Conservation (phyloP, 108 stramenopile species). For the Fragilariopsis cylindrus region DNA sequence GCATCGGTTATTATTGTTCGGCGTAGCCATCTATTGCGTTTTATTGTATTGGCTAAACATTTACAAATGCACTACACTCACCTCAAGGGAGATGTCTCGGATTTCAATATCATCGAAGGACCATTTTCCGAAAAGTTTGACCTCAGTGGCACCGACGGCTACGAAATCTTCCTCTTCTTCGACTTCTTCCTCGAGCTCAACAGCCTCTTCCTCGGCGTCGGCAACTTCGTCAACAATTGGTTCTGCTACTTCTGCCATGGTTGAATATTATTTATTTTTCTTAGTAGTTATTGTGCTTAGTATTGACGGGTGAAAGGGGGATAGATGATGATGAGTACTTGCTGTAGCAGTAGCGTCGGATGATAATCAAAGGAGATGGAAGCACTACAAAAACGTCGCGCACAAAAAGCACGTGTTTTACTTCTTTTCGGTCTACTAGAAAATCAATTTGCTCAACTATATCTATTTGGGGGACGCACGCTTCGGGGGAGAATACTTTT, state of each 20-base stretch:
- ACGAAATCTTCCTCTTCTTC: slow-evolving; percentile 83
- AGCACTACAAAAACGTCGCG: not conserved
- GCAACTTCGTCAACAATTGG: slow-evolving; percentile 41
- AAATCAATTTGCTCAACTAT: not conserved
- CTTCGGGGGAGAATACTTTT: no score
- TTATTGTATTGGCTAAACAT: not conserved
- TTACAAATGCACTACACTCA: slow-evolving; percentile 27
- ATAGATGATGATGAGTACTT: no score
- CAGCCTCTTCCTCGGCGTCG: slow-evolving; percentile 31
- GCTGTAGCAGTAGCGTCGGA: not conserved
- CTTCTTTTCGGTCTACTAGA: slow-evolving; percentile 22
- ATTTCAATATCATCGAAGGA: slow-evolving; percentile 97
- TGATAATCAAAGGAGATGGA: not conserved
- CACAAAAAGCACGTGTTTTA: slow-evolving; percentile 5
- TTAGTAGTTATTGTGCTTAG: not conserved
- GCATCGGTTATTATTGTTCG: no score
- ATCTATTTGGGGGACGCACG: no score
- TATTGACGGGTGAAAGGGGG: no score
- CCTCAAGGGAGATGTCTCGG: slow-evolving; percentile 97
- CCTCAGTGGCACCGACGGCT: slow-evolving; percentile 75
- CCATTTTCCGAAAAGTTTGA: slow-evolving; percentile 98
- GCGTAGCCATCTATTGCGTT: not conserved
- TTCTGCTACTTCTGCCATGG: slow-evolving; percentile 83
- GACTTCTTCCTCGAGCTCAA: slow-evolving; percentile 39
- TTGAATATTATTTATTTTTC: slow-evolving; percentile 20